Evolutionary conservation across 371 early-diverging fungal species (phyloP).

Genomic region (Neoconidiobolus thromboides): DNA sequence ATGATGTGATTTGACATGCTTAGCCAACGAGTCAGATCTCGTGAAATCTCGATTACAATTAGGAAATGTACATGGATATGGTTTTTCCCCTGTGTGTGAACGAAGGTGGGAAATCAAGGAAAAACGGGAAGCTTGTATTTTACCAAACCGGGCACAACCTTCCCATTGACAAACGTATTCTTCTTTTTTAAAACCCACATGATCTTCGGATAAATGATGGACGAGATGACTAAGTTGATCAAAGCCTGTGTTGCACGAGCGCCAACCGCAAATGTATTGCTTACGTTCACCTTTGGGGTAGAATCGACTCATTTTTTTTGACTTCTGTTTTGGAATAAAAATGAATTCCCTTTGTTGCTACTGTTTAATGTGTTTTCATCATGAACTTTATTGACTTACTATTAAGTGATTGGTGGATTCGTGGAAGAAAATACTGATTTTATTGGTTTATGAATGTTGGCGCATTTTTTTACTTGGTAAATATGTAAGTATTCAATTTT

Average conservation of each 20-base stretch:
- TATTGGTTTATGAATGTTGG: no score
- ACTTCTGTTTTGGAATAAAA: not conserved
- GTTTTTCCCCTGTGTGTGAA: conserved; percentile 48
- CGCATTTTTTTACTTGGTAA: no score
- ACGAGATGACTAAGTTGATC: conserved; percentile 21
- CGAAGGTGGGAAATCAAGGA: conserved; percentile 43
- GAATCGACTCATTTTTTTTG: not conserved
- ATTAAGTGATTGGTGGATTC: no score
- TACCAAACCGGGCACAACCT: conserved; percentile 30
- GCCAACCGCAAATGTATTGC: conserved; percentile 23
- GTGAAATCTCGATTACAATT: conserved; percentile 18
- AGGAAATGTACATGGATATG: conserved; percentile 26
- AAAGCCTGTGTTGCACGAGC: conserved; percentile 20
- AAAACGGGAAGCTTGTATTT: conserved; percentile 38
- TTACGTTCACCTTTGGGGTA: not conserved
- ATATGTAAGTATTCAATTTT: no score
- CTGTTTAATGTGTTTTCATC: no score
- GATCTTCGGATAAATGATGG: conserved; percentile 35
- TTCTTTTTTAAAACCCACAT: conserved; percentile 41
- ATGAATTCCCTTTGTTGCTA: no score
- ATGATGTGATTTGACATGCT: not conserved
- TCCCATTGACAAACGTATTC: conserved; percentile 40
- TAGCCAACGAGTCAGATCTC: conserved; percentile 7
- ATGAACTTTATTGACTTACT: no score
- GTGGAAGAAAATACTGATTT: no score